These are phyloP conservation scores for Auricularia sp. DNA, from an alignment of 768 basidiomycete species.

Conservation along the genomic window DNA sequence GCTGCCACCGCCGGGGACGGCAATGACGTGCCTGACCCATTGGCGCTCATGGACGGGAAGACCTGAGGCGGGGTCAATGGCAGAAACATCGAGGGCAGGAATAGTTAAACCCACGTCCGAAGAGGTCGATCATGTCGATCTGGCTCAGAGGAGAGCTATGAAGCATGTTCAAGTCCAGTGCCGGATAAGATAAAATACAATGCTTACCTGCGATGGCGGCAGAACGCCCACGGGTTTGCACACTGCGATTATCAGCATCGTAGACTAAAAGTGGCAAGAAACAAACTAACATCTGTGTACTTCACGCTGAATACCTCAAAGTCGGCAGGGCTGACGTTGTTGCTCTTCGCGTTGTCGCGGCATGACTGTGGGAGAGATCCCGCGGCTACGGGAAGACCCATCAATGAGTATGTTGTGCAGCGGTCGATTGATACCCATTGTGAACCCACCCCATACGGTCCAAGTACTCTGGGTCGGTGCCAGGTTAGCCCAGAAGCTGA, in stretches of 20 bases:
- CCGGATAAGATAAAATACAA: background rate
- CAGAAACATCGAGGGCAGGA: too few relatives aligned
- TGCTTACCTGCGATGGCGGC: background rate
- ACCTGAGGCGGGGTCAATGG: background rate
- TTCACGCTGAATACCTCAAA: background rate
- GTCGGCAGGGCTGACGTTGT: background rate
- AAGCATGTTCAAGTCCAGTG: background rate
- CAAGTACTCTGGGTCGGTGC: background rate
- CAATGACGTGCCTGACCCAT: background rate
- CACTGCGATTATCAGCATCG: background rate
- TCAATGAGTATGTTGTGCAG: background rate
- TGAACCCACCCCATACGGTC: background rate
- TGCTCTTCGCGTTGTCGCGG: background rate
- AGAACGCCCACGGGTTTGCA: background rate
- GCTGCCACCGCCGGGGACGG: background rate
- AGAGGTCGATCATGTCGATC: background rate
- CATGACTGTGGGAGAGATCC: background rate
- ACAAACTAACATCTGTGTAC: background rate
- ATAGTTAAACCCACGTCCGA: background rate
- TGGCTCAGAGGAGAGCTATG: background rate
- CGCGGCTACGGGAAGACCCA: background rate
- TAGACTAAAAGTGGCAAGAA: background rate
- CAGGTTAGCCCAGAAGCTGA: background rate
- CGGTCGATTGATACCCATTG: background rate
- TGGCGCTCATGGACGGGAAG: background rate